phyloP scores from a whole-genome alignment of 179 eudicot genomes.

The Heliamphora pulchella region DNA sequence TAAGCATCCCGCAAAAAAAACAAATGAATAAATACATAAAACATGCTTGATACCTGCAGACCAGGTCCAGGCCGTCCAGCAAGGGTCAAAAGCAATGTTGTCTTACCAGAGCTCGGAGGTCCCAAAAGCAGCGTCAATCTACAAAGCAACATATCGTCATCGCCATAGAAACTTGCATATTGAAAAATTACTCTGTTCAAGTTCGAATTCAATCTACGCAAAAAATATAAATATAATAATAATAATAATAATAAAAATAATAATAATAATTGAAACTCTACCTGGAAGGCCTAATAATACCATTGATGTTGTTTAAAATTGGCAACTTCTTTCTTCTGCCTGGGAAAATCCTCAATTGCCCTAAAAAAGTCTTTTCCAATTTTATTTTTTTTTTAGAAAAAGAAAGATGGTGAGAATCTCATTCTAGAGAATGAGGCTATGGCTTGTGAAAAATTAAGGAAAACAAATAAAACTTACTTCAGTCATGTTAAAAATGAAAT shows the following conservation, averaged over 20 bases:
- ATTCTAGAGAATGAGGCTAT: neutral
- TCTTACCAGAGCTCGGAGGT: conserved; percentile 97
- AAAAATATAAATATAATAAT: neutral
- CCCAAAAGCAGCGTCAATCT: conserved; percentile 91
- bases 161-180: neutral
- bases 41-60: conserved; percentile 42
- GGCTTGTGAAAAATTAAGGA: neutral
- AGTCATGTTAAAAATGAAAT: conserved; percentile 64
- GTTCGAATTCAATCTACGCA: neutral
- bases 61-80: conserved; percentile 76
- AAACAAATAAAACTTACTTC: conserved; percentile 37
- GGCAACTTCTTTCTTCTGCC: conserved; percentile 50
- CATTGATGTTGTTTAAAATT: conserved; percentile 63
- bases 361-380: conserved; percentile 44
- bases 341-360: conserved; percentile 44
- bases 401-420: conserved; percentile 3
- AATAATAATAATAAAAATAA: too few species aligned
- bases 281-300: conserved; percentile 83
- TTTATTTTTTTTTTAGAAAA: conserved; percentile 10
- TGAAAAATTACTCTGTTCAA: neutral
- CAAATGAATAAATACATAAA: conserved; percentile 4
- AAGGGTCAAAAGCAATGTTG: conserved; percentile 82
- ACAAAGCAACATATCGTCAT: conserved; percentile 13
- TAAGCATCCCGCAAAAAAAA: neutral
- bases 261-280: conserved; percentile 16